A percentile compares a stretch with the other conserved stretches of the same genome.
phyloP scores from a whole-genome alignment of 345 rosid genomes.

The Cardamine resedifolia region DNA sequence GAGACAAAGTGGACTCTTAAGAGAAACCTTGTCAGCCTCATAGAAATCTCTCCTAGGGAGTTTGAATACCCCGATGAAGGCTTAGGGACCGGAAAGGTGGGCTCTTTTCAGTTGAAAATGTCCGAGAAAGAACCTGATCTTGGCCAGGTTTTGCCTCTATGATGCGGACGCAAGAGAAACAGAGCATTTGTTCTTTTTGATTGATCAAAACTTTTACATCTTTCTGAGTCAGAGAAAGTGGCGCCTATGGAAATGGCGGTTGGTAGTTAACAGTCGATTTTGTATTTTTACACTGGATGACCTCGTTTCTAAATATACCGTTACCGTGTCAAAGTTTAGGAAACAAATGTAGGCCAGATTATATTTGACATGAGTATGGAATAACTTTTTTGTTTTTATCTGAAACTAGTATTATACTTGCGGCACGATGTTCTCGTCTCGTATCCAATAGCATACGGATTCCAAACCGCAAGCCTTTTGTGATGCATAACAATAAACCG shows the following conservation, averaged over 20 bases:
- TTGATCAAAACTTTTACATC: constrained; percentile 8
- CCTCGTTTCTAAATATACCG: neutral
- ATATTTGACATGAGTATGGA: neutral
- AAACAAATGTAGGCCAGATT: neutral
- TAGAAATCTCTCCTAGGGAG: constrained; percentile 8
- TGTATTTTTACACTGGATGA: constrained; percentile 1
- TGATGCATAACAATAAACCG: no score
- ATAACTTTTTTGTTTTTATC: neutral
- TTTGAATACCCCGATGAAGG: neutral
- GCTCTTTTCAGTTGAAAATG: constrained; percentile 5
- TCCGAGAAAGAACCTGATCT: neutral
- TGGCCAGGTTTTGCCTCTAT: constrained; percentile 5
- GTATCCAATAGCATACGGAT: no score
- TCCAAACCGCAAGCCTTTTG: no score
- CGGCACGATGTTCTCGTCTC: no score
- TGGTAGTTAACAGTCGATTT: constrained; percentile 10
- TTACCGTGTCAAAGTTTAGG: neutral
- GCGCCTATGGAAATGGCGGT: constrained; percentile 9
- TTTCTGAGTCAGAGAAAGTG: constrained; percentile 12
- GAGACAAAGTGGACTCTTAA: constrained; percentile 13
- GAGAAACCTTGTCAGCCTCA: constrained; percentile 28
- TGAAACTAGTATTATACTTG: no score
- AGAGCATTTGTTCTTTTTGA: constrained; percentile 4
- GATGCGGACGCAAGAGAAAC: constrained; percentile 15
- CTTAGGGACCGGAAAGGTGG: neutral